A percentile compares a stretch with the other conserved stretches of the same genome.
Evolutionary conservation across 371 early-diverging fungal genomes (phyloP).

Genomic region (Quaeritorhiza haematococci): DNA sequence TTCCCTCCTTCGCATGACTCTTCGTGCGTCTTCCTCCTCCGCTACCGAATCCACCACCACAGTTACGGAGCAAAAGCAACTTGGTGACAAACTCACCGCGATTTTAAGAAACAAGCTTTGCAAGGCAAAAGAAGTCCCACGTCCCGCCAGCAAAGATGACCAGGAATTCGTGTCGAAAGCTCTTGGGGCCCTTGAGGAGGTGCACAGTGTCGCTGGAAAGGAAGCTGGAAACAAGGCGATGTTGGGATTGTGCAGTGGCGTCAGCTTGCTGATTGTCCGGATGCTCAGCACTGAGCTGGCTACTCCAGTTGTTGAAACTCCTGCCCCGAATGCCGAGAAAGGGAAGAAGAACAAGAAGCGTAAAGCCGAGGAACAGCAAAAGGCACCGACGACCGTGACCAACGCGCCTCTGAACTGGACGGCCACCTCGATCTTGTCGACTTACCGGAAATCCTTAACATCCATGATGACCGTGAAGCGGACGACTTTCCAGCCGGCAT

Average conservation of each 20-base stretch:
- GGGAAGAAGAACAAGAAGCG: constrained; percentile 9
- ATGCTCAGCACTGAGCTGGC: constrained; percentile 6
- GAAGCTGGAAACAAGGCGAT: constrained; percentile 24
- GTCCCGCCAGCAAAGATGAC: constrained; percentile 36
- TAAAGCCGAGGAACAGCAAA: neutral
- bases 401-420: constrained; percentile 13
- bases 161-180: constrained; percentile 25
- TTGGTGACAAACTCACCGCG: constrained; percentile 61
- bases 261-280: constrained; percentile 18
- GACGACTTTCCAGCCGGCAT: constrained; percentile 55
- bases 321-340: neutral
- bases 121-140: constrained; percentile 61
- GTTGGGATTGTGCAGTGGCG: constrained; percentile 39
- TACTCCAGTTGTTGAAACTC: constrained; percentile 1
- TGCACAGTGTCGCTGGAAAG: constrained; percentile 62
- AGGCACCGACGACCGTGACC: neutral
- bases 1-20: constrained; percentile 60
- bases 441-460: constrained; percentile 38
- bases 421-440: neutral
- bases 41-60: constrained; percentile 47
- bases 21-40: too few species aligned
- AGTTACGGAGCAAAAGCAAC: constrained; percentile 54
- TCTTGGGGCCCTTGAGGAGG: constrained; percentile 51
- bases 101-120: constrained; percentile 56
- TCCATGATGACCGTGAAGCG: constrained; percentile 68